Conservation (phyloP, 129 eudicot species). For the Chrysanthemum makinoi region DNA sequence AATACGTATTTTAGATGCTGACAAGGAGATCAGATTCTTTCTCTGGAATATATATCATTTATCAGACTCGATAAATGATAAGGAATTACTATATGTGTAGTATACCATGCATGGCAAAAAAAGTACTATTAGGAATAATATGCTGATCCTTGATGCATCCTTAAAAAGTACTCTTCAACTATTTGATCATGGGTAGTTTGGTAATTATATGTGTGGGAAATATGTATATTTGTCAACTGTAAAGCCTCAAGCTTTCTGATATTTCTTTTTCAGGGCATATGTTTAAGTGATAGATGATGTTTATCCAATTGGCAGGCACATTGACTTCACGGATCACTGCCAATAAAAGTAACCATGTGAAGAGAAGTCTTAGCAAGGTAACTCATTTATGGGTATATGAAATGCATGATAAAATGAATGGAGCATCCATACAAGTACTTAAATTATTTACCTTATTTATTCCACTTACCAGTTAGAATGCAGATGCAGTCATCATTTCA, state of each 20-base stretch:
- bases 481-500: slow-evolving; percentile 15
- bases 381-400: slow-evolving; percentile 13
- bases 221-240: slow-evolving; percentile 15
- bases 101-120: slow-evolving; percentile 9
- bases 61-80: background rate
- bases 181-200: slow-evolving; percentile 7
- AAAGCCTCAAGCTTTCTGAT: slow-evolving; percentile 2
- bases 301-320: too few species aligned
- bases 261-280: background rate
- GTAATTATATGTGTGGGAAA: background rate
- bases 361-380: background rate
- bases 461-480: slow-evolving; percentile 3
- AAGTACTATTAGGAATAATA: slow-evolving; percentile 13
- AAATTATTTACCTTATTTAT: slow-evolving; percentile 21
- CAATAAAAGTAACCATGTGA: background rate
- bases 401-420: background rate
- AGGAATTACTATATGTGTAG: slow-evolving; percentile 7
- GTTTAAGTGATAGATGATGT: background rate
- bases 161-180: background rate
- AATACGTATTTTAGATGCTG: slow-evolving; percentile 9
- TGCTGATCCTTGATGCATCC: slow-evolving; percentile 7
- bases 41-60: background rate
- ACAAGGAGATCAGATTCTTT: slow-evolving; percentile 21
- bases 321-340: background rate
- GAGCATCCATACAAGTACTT: slow-evolving; percentile 10